Evolutionary conservation across 805 yeast genomes (phyloP).

Genomic region (Saccharomyces cerevisiae): DNA sequence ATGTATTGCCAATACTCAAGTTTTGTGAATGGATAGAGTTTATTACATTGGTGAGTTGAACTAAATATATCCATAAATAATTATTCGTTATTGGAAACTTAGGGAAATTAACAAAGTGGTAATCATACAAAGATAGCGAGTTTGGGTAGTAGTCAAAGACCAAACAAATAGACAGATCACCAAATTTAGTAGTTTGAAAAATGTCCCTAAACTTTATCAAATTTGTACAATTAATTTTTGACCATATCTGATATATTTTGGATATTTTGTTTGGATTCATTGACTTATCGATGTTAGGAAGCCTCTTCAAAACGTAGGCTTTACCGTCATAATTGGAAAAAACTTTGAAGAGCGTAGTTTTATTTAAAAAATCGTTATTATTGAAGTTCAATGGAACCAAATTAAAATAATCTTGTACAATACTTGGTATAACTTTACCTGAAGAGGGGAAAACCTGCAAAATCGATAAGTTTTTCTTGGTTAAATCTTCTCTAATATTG

Average conservation of each 20-base stretch:
- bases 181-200: constrained; percentile 80
- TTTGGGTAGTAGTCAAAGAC: constrained; percentile 83
- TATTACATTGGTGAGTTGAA: constrained; percentile 67
- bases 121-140: constrained; percentile 60
- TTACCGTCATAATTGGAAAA: constrained; percentile 71
- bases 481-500: constrained; percentile 61
- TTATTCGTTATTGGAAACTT: constrained; percentile 44
- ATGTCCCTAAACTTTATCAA: constrained; percentile 68
- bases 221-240: constrained; percentile 39
- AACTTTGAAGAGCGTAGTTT: constrained; percentile 67
- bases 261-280: constrained; percentile 52
- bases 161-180: constrained; percentile 64
- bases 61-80: constrained; percentile 63
- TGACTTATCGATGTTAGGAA: constrained; percentile 48
- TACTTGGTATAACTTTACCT: constrained; percentile 49
- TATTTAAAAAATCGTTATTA: constrained; percentile 30
- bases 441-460: constrained; percentile 47
- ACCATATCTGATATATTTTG: constrained; percentile 58
- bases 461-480: constrained; percentile 71
- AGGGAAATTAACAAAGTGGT: constrained; percentile 42
- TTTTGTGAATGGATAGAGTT: constrained; percentile 56
- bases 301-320: constrained; percentile 64
- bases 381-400: constrained; percentile 67
- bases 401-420: constrained; percentile 76
- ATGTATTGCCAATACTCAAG: constrained; percentile 44